A percentile compares a stretch with the other conserved stretches of the same genome.
Evolutionary conservation across 2,329 filamentous ascomycete species (phyloP).

Genomic region (Ophiostoma populinum): DNA sequence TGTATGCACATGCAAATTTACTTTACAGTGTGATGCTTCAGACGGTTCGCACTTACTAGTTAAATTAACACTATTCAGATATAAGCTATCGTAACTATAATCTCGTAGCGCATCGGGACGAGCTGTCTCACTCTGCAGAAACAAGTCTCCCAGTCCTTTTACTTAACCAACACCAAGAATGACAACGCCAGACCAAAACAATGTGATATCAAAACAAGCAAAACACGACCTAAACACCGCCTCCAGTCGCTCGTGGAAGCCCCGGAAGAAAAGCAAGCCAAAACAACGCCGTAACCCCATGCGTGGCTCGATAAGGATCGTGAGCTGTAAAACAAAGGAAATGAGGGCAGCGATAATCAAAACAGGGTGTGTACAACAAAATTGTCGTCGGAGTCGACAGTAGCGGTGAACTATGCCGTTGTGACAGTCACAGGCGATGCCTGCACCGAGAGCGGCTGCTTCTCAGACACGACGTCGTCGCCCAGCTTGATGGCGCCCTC

Average conservation of each 20-base stretch:
- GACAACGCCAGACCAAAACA: constrained; percentile 2
- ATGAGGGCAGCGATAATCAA: background rate
- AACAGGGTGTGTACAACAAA: background rate
- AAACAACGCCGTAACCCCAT: constrained; percentile 4
- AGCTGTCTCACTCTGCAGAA: too few species aligned
- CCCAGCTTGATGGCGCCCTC: constrained; percentile 12
- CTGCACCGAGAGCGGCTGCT: constrained; percentile 8
- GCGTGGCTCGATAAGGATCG: constrained; percentile 5
- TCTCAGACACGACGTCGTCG: constrained; percentile 3
- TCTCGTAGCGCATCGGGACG: too few species aligned
- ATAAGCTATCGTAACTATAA: too few species aligned
- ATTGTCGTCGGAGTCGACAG: background rate
- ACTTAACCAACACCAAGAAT: too few species aligned
- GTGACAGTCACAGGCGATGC: constrained; percentile 5
- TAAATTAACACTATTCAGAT: too few species aligned
- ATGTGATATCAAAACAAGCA: constrained; percentile 3
- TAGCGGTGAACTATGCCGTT: background rate
- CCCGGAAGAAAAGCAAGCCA: background rate
- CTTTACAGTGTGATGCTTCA: too few species aligned
- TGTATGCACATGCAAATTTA: too few species aligned
- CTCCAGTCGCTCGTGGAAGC: constrained; percentile 3
- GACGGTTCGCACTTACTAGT: too few species aligned
- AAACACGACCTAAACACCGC: constrained; percentile 4
- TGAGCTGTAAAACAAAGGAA: background rate
- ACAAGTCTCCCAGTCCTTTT: too few species aligned